Evolutionary conservation across 208 protist species (phyloP), one percentile per base, ranked within the genome.

Genomic region (Wallacemonas sp.): DNA sequence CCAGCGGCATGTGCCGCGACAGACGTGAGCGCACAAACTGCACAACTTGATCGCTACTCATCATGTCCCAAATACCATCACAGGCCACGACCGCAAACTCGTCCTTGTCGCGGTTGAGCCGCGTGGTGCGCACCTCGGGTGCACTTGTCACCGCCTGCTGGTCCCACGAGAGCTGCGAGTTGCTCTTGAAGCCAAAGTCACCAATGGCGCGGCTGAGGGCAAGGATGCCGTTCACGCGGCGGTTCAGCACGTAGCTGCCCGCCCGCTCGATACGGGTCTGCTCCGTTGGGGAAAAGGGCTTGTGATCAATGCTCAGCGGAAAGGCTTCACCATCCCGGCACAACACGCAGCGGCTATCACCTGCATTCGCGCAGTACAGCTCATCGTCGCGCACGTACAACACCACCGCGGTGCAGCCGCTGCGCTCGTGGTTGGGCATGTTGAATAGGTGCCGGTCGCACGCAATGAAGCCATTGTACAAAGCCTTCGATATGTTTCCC

Each of bases 141-240:
- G 88, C 81, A 42, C 87, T 90, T n/a, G 93, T 95, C 15, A 93
- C 87, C 24, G 92, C 84, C 78, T 98, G 94, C 73, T 95, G 82
- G 50, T 96, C 91, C 81, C 88, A 90, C 61, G 85, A 60, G 1
- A 97, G 37, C 57, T 89, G 78, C 10, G 70, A 37, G 73, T 96
- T 95, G 15, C 58, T 65, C 69, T 98, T 98, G 74, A 98, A 98
- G 30, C 61, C 63, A 59, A 97, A 97, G 70, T 98, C 97, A 8
- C 97, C 97, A 63, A 98, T 95, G 10, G 95, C 94, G 30, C 97
- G 83, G 33, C 88, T 96, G n/a, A 98, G 84, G 0, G 95, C 95
- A 1, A 98, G 75, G 37, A 85, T 89, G n/a, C 97, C 97, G 66
- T 98, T 98, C 0, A 98, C 95, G 15, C 97, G 87, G 1, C 91